Evolutionary conservation across 1,284 basidiomycete genomes (phyloP), one percentile per base, ranked within the genome.

Genomic region (Leccinum colubrinum): DNA sequence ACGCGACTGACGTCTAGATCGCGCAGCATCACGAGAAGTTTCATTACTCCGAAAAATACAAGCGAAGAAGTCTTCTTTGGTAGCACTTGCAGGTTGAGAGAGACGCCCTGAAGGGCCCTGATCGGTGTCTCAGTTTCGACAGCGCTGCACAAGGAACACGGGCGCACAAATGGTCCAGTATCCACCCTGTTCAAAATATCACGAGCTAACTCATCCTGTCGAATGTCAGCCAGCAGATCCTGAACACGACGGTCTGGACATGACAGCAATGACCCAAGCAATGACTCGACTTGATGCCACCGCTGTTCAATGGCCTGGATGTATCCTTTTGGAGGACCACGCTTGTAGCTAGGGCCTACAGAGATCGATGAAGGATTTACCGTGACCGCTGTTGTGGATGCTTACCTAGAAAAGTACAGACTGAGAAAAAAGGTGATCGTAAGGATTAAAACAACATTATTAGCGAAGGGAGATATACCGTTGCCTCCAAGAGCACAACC

Each of bases 281-380:
- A 76, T 11, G 92, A 90, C 74, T 95, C 93, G 69, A 94, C 91
- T 71, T 94, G 90, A 69, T 95, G 93, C 84, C 93, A 90, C 67
- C 93, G 78, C 62, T 92, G 90, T 76, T 95, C 93, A 63, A 95
- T 93, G 41, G 93, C 93, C 72, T 93, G 90, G 59, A 95, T 94
- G 72, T 95, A 95, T 22, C 93, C 93, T 72, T 93, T 93, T 5
- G 93, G 92, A 12, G 93, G 92, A n/a, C 90, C 90, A 17, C 90
- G 85, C 71, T 94, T 93, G 74, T 90, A 90, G 69, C 86, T 91
- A 0, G 90, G 89, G 50, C 91, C 90, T 91, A 60, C 4, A 22
- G 33, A n/a, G 54, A 50, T 58, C 25, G 56, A 53, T 62, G 1
- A 58, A 39, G 4, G 54, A 41, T 54, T 25, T 37, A 39, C n/a